Conservation (phyloP, 1,139 yeast species). For the Candida tetrigidarum region DNA sequence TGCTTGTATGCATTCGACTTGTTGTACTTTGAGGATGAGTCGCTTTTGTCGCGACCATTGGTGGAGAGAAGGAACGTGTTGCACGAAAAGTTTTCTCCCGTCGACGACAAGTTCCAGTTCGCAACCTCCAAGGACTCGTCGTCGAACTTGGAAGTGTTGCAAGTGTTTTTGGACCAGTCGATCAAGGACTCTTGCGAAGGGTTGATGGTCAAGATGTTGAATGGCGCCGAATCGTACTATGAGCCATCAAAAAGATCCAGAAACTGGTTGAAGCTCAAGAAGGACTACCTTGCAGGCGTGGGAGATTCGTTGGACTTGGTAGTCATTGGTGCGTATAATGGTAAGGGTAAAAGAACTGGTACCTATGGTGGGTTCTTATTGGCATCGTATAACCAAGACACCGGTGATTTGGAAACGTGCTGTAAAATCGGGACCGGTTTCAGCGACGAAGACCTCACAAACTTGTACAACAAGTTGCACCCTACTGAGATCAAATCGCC, state of each 20-base stretch:
- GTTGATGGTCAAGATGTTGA: conserved; percentile 88
- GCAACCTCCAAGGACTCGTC: conserved; percentile 81
- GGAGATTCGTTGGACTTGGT: conserved; percentile 96
- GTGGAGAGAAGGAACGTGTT: conserved; percentile 70
- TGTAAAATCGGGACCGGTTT: conserved; percentile 99
- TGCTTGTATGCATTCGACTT: conserved; percentile 93
- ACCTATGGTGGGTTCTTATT: conserved; percentile 91
- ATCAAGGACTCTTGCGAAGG: conserved; percentile 95
- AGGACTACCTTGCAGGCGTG: conserved; percentile 91
- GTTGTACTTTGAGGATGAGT: conserved; percentile 69
- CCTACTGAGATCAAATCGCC: conserved; percentile 73
- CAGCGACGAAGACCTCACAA: conserved; percentile 77
- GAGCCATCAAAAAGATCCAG: conserved; percentile 96
- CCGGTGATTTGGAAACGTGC: conserved; percentile 92
- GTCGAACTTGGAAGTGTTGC: conserved; percentile 76
- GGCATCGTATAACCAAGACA: conserved; percentile 87
- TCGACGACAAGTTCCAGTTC: conserved; percentile 79
- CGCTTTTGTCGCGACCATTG: conserved; percentile 70
- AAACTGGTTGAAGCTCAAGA: conserved; percentile 94
- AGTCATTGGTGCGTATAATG: conserved; percentile 92
- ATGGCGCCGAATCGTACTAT: conserved; percentile 79
- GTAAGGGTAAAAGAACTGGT: conserved; percentile 94
- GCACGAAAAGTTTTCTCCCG: conserved; percentile 56
- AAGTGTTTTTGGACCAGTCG: conserved; percentile 85
- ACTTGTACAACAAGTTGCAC: conserved; percentile 60